Percentiles rank a stretch among this genome's conserved stretches.
phyloP scores from a whole-genome alignment of 1,284 basidiomycete species.

The Chiua sp. region DNA sequence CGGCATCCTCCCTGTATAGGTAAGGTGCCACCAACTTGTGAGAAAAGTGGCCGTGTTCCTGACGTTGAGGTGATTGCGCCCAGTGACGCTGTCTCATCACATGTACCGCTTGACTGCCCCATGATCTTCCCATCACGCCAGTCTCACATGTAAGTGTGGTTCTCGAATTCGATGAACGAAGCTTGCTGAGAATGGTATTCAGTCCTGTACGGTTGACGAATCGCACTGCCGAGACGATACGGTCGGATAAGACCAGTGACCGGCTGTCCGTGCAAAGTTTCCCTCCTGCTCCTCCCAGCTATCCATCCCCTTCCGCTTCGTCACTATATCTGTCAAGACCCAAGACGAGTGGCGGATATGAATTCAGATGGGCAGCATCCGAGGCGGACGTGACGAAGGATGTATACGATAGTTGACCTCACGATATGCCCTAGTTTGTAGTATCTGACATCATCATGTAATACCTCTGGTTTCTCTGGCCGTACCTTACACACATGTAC shows the following conservation, averaged over 20 bases:
- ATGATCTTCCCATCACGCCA: constrained; percentile 11
- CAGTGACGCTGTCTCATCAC: constrained; percentile 56
- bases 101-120: constrained; percentile 31
- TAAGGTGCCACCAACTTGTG: constrained; percentile 30
- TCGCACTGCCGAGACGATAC: constrained; percentile 4
- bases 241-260: constrained; percentile 6
- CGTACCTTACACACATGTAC: not conserved
- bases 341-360: constrained; percentile 8
- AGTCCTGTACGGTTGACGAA: constrained; percentile 19
- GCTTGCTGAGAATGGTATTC: constrained; percentile 3
- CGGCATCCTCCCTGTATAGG: constrained; percentile 62
- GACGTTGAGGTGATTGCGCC: not conserved
- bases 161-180: not conserved
- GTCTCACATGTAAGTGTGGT: constrained; percentile 25
- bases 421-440: constrained; percentile 1
- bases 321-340: not conserved
- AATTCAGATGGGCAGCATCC: constrained; percentile 33
- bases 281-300: not conserved
- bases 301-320: constrained; percentile 2
- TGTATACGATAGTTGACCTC: constrained; percentile 22
- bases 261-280: constrained; percentile 1
- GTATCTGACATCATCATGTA: constrained; percentile 14
- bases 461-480: not conserved
- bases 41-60: not conserved
- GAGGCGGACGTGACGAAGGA: constrained; percentile 29